Base-by-base conservation (phyloP, 805 yeast species). In the Ogataea haglerorum region DNA sequence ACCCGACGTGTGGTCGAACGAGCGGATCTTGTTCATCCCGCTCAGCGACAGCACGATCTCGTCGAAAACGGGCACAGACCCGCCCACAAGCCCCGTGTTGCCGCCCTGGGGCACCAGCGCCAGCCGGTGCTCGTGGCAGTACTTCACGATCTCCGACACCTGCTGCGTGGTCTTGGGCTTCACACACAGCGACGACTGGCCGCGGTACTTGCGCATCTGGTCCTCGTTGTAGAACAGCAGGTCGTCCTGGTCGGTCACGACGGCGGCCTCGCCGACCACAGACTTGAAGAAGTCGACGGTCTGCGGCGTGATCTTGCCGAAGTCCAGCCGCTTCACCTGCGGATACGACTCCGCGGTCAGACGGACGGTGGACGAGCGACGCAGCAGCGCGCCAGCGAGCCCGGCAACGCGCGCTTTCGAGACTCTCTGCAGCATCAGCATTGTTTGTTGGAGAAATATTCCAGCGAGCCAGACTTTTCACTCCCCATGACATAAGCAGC, bases 51-150 rank as follows among this genome's bases (percentile, higher is more conserved):
- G 52, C 17, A 90, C 75, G 36, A 90, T 77, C 65, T 90, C 98
- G 63, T 90, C 98, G 63, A 88, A 90, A 1, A 90, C 82, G 0
- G 97, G 96, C 14, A 82, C 78, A 5, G 95, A 84, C 4, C 97
- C 98, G 49, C 97, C 98, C 30, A 90, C 98, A 33, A 90, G 73
- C 19, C 96, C 96, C 1, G 97, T 91, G 65, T 91, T 90, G 52
- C 98, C 98, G 58, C 97, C 96, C 66, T 91, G 97, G 12, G 98
- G 97, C 8, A 88, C 95, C 34, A 90, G 79, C 0, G 97, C 96
- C 21, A 90, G 64, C 45, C 73, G 76, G 35, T 79, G 64, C 22
- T 81, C 85, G 57, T 85, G 84, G 69, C 96, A 87, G 64, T 88
- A 83, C 60, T 78, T 79, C 57, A 91, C 58, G 47, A 91, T 86